Evolutionary conservation across 2,329 filamentous ascomycete species (phyloP), one percentile per base, ranked within the genome.

Genomic region (Pseudogymnoascus sp.): DNA sequence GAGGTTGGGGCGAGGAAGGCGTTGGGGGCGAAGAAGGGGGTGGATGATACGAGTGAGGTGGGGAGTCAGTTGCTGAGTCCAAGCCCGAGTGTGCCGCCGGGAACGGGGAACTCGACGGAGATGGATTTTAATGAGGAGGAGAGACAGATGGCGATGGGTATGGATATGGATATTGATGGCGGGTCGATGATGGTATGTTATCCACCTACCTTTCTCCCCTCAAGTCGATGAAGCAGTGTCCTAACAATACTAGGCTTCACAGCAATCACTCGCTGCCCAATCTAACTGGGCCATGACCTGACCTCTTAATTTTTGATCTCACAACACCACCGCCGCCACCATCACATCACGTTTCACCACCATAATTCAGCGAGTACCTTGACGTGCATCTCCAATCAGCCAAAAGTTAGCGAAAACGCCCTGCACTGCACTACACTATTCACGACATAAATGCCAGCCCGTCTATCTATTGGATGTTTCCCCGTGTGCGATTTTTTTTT

Each of bases 151-250:
- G 35, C 31, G 24, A 37, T 59, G 28, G 35, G 53, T 12, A 59
- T 59, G 53, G 82, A 84, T 50, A 50, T 50, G 22, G 43, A 50
- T 14, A 6, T 50, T 28, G 43, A 50, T 28, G 43, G 43, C 12
- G 43, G 43, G 22, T 50, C 43, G 43, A 50, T 50, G 43, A 50
- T 50, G 43, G 43, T 50, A 50, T 50, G 43, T 28, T 50, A n/a
- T 4, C 0, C 12, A 1, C 4, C 10, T n/a, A n/a, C 6, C 2
- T n/a, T 5, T n/a, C 6, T 28, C 19, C n/a, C n/a, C 6, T 16
- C 5, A 38, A 8, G 35, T 40, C 37, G 2, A 11, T 22, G 40
- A 43, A 22, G 19, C 12, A 10, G 11, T 50, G 22, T 28, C 4
- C 43, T 50, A 50, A 50, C 43, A 7, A 28, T 10, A 50, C 6